Evolutionary conservation across 2,329 filamentous ascomycete species (phyloP).

Genomic region (Blastomyces percursus): DNA sequence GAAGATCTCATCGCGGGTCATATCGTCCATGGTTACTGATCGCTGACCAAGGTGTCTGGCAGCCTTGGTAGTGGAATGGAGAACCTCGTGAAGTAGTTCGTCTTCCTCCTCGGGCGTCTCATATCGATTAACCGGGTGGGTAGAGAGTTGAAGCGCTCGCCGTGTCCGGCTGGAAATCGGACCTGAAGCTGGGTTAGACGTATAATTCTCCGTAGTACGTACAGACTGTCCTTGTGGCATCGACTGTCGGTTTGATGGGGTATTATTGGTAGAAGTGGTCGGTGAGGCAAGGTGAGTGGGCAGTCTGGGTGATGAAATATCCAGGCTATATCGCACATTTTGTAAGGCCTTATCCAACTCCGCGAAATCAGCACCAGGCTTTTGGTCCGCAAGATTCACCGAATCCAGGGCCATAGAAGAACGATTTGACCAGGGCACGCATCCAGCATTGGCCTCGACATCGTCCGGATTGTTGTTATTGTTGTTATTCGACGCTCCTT

Average conservation of each 20-base stretch:
- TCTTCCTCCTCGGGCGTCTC: conserved; percentile 96
- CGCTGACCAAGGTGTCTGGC: conserved; percentile 56
- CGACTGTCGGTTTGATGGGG: conserved; percentile 28
- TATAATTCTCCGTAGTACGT: conserved; percentile 15
- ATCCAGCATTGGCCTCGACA: conserved; percentile 83
- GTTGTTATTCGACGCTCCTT: conserved; percentile 59
- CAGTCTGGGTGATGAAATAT: conserved; percentile 32
- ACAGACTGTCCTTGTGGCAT: conserved; percentile 23
- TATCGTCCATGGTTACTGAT: conserved; percentile 18
- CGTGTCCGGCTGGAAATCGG: conserved; percentile 72
- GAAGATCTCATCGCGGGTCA: conserved; percentile 6
- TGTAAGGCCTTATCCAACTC: conserved; percentile 53
- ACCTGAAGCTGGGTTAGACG: conserved; percentile 9
- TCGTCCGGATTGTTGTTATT: conserved; percentile 56
- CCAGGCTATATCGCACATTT: conserved; percentile 48
- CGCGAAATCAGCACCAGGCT: conserved; percentile 42
- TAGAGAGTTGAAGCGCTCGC: conserved; percentile 58
- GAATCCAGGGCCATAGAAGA: conserved; percentile 71
- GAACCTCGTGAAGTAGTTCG: conserved; percentile 80
- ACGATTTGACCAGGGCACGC: conserved; percentile 77
- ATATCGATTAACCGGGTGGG: conserved; percentile 69
- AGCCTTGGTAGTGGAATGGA: conserved; percentile 64
- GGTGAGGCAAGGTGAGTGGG: conserved; percentile 28
- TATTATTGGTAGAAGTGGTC: conserved; percentile 15
- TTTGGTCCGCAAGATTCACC: conserved; percentile 36